phyloP scores from a whole-genome alignment of 805 yeast genomes.

The Brettanomyces nanus region DNA sequence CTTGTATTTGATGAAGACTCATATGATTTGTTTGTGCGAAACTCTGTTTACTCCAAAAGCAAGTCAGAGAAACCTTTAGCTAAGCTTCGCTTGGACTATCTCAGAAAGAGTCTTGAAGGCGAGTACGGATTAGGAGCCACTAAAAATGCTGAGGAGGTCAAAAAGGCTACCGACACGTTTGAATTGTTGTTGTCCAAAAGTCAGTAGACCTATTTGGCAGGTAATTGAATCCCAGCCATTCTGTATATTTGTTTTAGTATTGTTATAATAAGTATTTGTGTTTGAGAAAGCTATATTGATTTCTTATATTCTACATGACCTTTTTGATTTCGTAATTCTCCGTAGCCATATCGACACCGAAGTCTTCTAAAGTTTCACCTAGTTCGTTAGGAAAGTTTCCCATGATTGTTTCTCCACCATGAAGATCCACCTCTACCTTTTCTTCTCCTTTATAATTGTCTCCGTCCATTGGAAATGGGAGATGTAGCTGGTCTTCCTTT shows the following conservation, averaged over 20 bases:
- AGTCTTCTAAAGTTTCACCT: constrained; percentile 82
- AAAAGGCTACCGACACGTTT: constrained; percentile 16
- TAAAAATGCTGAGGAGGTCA: constrained; percentile 30
- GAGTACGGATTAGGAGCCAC: constrained; percentile 50
- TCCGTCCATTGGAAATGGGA: constrained; percentile 95
- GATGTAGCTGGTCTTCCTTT: constrained; percentile 49
- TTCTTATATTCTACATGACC: constrained; percentile 4
- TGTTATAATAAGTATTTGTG: too few species aligned
- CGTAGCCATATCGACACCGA: constrained; percentile 76
- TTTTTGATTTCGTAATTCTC: constrained; percentile 28
- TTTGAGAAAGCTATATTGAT: neutral
- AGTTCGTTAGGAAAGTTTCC: constrained; percentile 57
- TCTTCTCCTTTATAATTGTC: constrained; percentile 21
- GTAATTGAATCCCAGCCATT: neutral
- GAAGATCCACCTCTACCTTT: constrained; percentile 6
- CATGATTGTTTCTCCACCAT: constrained; percentile 10
- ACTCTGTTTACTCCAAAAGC: constrained; percentile 35
- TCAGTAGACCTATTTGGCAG: neutral
- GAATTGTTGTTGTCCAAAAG: neutral
- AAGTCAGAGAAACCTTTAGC: constrained; percentile 9
- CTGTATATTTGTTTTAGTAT: neutral
- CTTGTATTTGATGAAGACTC: constrained; percentile 74
- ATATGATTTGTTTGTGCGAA: constrained; percentile 69
- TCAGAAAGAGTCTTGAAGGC: constrained; percentile 39
- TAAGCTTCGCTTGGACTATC: constrained; percentile 14